Conservation (phyloP, 768 basidiomycete species). For the Coprinopsis sp. region DNA sequence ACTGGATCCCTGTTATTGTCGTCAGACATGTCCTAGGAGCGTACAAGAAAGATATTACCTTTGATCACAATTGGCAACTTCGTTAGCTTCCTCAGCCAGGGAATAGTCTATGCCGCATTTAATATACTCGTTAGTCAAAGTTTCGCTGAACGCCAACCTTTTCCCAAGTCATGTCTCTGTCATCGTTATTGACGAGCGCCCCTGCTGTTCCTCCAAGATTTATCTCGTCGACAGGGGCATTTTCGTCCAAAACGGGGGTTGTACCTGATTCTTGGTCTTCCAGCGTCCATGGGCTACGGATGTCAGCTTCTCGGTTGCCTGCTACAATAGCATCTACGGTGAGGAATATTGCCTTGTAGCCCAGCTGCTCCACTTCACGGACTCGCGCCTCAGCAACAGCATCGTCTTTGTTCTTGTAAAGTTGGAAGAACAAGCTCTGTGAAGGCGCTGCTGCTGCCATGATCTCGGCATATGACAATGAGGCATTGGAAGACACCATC, state of each 20-base stretch:
- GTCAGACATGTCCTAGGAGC: not conserved
- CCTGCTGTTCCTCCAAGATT: constrained; percentile 62
- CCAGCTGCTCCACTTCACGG: constrained; percentile 61
- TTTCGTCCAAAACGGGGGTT: constrained; percentile 28
- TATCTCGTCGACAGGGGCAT: constrained; percentile 26
- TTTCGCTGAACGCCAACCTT: too few relatives aligned
- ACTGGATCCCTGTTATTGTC: constrained; percentile 55
- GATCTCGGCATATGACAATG: constrained; percentile 60
- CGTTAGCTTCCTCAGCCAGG: constrained; percentile 69
- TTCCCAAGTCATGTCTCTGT: constrained; percentile 76
- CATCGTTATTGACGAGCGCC: constrained; percentile 59
- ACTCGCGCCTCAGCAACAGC: constrained; percentile 64
- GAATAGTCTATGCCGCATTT: constrained; percentile 78
- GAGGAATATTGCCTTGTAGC: constrained; percentile 85
- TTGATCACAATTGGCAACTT: constrained; percentile 72
- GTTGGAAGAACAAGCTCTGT: constrained; percentile 74
- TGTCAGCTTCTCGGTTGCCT: constrained; percentile 77
- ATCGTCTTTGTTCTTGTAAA: constrained; percentile 80
- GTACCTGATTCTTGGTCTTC: constrained; percentile 51
- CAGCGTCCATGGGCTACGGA: constrained; percentile 51
- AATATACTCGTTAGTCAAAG: too few relatives aligned
- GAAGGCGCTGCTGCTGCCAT: constrained; percentile 48
- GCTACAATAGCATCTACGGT: constrained; percentile 88
- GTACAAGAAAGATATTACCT: constrained; percentile 33
- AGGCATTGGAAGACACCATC: constrained; percentile 79